Conservation (phyloP, 495 filamentous ascomycete species). For the Xanthoparmelia taractica region DNA sequence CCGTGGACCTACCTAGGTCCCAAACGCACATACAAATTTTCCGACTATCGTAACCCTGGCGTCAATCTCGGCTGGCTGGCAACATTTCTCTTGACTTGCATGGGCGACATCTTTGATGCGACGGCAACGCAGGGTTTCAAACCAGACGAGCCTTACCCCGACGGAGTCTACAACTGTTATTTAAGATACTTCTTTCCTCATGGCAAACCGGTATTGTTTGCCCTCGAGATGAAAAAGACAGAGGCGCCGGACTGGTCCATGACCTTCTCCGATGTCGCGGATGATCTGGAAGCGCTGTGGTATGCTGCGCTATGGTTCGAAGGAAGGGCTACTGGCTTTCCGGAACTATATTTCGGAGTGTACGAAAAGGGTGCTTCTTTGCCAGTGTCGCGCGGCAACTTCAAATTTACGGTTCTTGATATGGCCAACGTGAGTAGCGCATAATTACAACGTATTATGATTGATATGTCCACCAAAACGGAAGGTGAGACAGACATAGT, state of each 20-base stretch:
- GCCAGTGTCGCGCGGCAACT: neutral
- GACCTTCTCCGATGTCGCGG: neutral
- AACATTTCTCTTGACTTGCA: neutral
- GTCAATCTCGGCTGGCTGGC: neutral
- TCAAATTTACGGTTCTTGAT: neutral
- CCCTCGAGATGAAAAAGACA: neutral
- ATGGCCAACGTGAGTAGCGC: neutral
- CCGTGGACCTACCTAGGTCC: neutral
- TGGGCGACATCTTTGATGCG: neutral
- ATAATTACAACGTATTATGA: neutral
- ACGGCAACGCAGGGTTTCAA: neutral
- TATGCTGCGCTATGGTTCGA: conserved; percentile 5
- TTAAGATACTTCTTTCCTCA: neutral
- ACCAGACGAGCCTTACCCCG: conserved; percentile 2
- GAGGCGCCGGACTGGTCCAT: neutral
- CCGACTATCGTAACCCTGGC: neutral
- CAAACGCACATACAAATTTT: neutral
- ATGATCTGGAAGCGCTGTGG: conserved; percentile 1
- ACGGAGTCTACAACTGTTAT: neutral
- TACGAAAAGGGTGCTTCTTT: neutral
- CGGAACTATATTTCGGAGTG: neutral
- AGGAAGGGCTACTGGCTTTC: neutral
- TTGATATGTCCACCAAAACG: too few species aligned
- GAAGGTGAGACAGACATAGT: neutral
- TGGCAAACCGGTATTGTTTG: neutral